Conservation (phyloP, 1,139 yeast species). For the Lodderomyces parapsilosis region DNA sequence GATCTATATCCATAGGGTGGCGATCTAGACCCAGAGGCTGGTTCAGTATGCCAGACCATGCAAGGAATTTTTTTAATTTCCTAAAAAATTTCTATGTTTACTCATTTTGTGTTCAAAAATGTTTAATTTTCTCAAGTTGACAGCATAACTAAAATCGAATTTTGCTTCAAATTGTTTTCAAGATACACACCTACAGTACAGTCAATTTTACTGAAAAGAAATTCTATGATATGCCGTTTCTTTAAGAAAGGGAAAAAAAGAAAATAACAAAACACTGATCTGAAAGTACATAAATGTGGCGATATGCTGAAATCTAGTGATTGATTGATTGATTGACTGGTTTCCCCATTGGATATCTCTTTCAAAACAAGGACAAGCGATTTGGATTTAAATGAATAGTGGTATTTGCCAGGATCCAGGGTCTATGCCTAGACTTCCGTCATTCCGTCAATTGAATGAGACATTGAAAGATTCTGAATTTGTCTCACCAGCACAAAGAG, state of each 20-base stretch:
- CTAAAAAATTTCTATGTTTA: too few relatives aligned
- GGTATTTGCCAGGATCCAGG: slow-evolving; percentile 8
- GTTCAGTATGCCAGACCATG: slow-evolving; percentile 4
- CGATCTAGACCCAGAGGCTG: slow-evolving; percentile 5
- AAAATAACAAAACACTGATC: background rate
- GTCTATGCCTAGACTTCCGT: slow-evolving; percentile 15
- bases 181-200: background rate
- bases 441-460: slow-evolving; percentile 16
- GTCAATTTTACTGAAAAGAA: background rate
- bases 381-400: slow-evolving; percentile 9
- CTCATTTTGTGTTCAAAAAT: background rate
- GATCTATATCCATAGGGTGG: background rate
- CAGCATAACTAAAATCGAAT: slow-evolving; percentile 5
- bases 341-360: background rate
- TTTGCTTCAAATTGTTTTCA: background rate
- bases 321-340: too few relatives aligned
- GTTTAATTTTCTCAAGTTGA: background rate
- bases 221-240: slow-evolving; percentile 11
- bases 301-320: background rate
- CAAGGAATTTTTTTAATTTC: slow-evolving; percentile 3
- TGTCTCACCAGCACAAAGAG: slow-evolving; percentile 3
- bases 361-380: background rate
- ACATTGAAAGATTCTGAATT: slow-evolving; percentile 13
- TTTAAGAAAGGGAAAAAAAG: background rate
- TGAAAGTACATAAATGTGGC: background rate